A percentile compares a stretch with the other conserved stretches of the same genome.
phyloP scores from a whole-genome alignment of 2,329 filamentous ascomycete genomes.

The Botrytis aclada region DNA sequence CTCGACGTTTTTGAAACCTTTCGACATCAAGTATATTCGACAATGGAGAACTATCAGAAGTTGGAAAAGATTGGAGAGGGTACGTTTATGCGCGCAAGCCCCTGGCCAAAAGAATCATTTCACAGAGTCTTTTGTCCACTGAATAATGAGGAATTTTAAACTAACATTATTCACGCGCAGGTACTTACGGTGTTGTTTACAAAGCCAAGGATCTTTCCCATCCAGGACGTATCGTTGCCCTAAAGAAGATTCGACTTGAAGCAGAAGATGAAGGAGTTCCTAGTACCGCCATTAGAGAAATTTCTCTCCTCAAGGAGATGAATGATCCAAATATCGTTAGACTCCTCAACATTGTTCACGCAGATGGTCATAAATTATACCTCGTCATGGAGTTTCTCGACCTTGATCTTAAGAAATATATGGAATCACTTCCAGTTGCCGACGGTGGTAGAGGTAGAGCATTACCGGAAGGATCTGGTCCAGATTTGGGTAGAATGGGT shows the following conservation, averaged over 20 bases:
- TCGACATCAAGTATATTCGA: slow-evolving; percentile 24
- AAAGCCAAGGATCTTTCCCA: slow-evolving; percentile 85
- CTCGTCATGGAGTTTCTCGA: slow-evolving; percentile 91
- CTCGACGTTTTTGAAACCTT: slow-evolving; percentile 33
- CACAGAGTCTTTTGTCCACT: slow-evolving; percentile 5
- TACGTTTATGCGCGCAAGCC: slow-evolving; percentile 44
- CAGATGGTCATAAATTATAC: slow-evolving; percentile 92
- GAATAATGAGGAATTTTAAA: slow-evolving; percentile 14
- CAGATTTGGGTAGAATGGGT: slow-evolving; percentile 63
- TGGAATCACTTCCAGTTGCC: slow-evolving; percentile 82
- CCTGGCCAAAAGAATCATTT: not conserved
- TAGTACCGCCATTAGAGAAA: slow-evolving; percentile 89
- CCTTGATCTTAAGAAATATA: slow-evolving; percentile 91
- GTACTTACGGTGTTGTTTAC: slow-evolving; percentile 94
- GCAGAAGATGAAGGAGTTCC: slow-evolving; percentile 93
- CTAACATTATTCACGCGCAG: slow-evolving; percentile 45
- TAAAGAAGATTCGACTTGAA: slow-evolving; percentile 95
- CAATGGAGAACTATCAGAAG: slow-evolving; percentile 92
- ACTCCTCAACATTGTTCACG: slow-evolving; percentile 88
- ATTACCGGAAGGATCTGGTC: slow-evolving; percentile 71
- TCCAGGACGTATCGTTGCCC: slow-evolving; percentile 78
- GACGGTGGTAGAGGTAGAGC: slow-evolving; percentile 84
- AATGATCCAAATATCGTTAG: slow-evolving; percentile 85
- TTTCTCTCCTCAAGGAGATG: slow-evolving; percentile 93
- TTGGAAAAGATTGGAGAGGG: slow-evolving; percentile 96